These are phyloP conservation scores for Ustulina deusta DNA, from an alignment of 2,329 filamentous ascomycete genomes.

Conservation along the genomic window DNA sequence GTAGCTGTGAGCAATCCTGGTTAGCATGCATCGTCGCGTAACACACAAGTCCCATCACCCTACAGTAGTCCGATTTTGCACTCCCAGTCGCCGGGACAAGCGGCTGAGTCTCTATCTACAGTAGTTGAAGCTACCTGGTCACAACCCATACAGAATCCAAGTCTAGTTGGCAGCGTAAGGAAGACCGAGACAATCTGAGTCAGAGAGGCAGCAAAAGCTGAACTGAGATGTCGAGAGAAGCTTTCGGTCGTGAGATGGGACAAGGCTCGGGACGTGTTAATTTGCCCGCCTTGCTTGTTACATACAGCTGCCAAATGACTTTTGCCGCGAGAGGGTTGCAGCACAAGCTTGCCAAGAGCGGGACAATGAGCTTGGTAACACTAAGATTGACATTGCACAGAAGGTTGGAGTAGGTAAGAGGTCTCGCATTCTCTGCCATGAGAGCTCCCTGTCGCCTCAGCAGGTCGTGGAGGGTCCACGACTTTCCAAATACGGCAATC, in stretches of 20 bases:
- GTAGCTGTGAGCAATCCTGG: conserved; percentile 41
- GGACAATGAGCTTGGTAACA: conserved; percentile 26
- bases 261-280: neutral
- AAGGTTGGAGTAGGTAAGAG: conserved; percentile 22
- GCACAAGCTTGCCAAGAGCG: conserved; percentile 21
- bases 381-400: conserved; percentile 23
- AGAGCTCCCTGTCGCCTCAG: neutral
- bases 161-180: neutral
- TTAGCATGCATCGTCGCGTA: conserved; percentile 39
- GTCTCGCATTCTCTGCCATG: conserved; percentile 11
- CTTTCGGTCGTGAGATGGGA: neutral
- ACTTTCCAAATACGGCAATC: conserved; percentile 31
- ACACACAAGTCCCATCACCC: conserved; percentile 36
- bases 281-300: conserved; percentile 22
- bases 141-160: neutral
- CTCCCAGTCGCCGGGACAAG: conserved; percentile 30
- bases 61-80: conserved; percentile 34
- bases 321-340: conserved; percentile 19
- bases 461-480: conserved; percentile 4
- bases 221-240: neutral
- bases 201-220: neutral
- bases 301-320: neutral
- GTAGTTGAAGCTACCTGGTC: conserved; percentile 12
- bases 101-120: conserved; percentile 1
- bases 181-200: neutral